Evolutionary conservation across 2,329 filamentous ascomycete species (phyloP).

Genomic region (Penicillium sumatraense): DNA sequence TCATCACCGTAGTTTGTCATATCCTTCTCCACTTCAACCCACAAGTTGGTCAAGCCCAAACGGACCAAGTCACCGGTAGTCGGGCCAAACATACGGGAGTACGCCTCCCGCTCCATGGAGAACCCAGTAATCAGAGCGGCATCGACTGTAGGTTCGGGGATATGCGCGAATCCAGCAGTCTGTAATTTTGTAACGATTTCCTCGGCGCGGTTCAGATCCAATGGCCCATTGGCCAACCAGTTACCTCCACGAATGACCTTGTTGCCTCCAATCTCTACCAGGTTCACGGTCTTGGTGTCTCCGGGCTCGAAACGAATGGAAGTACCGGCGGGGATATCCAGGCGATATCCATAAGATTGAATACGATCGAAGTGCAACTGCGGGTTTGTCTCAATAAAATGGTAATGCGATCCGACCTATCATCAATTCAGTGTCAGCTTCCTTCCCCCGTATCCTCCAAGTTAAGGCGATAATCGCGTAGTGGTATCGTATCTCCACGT

Average conservation of each 20-base stretch:
- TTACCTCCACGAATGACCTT: constrained; percentile 85
- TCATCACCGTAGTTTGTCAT: constrained; percentile 86
- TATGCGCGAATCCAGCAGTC: constrained; percentile 77
- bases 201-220: constrained; percentile 67
- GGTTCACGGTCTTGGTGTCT: constrained; percentile 84
- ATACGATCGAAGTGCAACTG: constrained; percentile 85
- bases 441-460: constrained; percentile 51
- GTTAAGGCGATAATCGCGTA: constrained; percentile 44
- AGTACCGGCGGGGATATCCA: constrained; percentile 90
- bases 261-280: constrained; percentile 85
- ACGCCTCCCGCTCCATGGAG: constrained; percentile 77
- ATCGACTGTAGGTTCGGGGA: constrained; percentile 66
- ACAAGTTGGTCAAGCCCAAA: constrained; percentile 82
- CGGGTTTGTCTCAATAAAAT: constrained; percentile 94
- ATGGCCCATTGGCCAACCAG: constrained; percentile 70
- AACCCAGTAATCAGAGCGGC: constrained; percentile 62
- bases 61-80: constrained; percentile 86
- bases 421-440: neutral
- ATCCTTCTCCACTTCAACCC: constrained; percentile 89
- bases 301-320: constrained; percentile 94
- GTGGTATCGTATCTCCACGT: constrained; percentile 19
- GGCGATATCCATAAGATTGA: constrained; percentile 78
- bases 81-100: constrained; percentile 88
- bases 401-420: constrained; percentile 86
- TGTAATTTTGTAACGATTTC: constrained; percentile 71